phyloP scores from a whole-genome alignment of 306 rosid species.

The Inga laurina region DNA sequence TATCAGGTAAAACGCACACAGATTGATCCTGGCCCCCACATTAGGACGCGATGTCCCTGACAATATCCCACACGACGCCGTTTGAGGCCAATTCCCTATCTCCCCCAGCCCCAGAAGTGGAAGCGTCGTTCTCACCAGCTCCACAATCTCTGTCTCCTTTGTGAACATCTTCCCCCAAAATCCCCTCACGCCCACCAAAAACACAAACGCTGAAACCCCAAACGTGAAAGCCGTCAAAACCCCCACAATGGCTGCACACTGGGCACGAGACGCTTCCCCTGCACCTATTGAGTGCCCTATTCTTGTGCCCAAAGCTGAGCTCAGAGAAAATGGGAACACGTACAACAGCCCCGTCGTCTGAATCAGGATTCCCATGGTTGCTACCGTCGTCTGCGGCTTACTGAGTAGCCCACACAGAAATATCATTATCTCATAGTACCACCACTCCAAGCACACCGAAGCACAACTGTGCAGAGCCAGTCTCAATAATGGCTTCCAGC shows the following conservation, averaged over 20 bases:
- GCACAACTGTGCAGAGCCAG: conserved; percentile 77
- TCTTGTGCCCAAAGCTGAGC: conserved; percentile 63
- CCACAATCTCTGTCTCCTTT: conserved; percentile 65
- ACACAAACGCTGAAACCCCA: conserved; percentile 51
- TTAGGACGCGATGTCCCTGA: conserved; percentile 78
- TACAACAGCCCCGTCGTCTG: conserved; percentile 85
- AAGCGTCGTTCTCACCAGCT: conserved; percentile 51
- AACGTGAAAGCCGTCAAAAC: conserved; percentile 45
- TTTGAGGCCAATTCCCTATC: conserved; percentile 76
- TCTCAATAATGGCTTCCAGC: conserved; percentile 70
- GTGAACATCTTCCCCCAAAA: conserved; percentile 72
- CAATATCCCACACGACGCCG: conserved; percentile 79
- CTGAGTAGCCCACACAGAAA: conserved; percentile 76
- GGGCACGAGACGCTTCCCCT: conserved; percentile 61
- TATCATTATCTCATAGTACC: conserved; percentile 97
- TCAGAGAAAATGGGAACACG: conserved; percentile 66
- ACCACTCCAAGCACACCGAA: conserved; percentile 90
- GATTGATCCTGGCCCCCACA: conserved; percentile 76
- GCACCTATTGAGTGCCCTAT: conserved; percentile 85
- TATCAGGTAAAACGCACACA: conserved; percentile 75
- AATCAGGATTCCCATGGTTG: conserved; percentile 91
- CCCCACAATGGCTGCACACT: conserved; percentile 66
- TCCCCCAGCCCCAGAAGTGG: conserved; percentile 86
- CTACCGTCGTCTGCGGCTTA: conserved; percentile 72
- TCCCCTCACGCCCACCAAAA: conserved; percentile 42